A percentile compares a stretch with the other conserved stretches of the same genome.
These are phyloP conservation scores for Neurospora sp. DNA, from an alignment of 495 filamentous ascomycete genomes.

Conservation along the genomic window DNA sequence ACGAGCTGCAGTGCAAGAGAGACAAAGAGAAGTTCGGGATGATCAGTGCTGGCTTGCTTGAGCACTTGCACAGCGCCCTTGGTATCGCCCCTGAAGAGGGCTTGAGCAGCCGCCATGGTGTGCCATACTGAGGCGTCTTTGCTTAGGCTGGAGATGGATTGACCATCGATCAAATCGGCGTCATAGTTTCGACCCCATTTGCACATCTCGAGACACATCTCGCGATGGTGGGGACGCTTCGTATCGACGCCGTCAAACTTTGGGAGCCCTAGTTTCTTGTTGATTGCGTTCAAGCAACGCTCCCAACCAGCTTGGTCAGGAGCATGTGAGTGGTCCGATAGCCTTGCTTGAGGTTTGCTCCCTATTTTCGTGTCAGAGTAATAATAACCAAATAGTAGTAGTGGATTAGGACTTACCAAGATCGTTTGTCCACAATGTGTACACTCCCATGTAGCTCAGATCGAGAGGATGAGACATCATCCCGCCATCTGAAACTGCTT, in stretches of 20 bases:
- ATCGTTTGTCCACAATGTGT: constrained; percentile 68
- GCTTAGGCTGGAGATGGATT: constrained; percentile 41
- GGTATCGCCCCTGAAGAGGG: constrained; percentile 62
- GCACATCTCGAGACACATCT: constrained; percentile 70
- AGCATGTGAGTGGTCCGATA: constrained; percentile 27
- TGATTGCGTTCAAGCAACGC: constrained; percentile 34
- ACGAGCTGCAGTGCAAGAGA: constrained; percentile 44
- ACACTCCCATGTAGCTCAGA: constrained; percentile 76
- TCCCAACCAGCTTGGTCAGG: constrained; percentile 42
- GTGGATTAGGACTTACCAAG: constrained; percentile 39
- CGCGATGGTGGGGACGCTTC: constrained; percentile 58
- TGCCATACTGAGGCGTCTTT: constrained; percentile 51
- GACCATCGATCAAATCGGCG: constrained; percentile 40
- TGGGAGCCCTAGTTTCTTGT: constrained; percentile 30
- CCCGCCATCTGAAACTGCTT: constrained; percentile 51
- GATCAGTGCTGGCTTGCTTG: constrained; percentile 36
- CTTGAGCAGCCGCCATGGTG: constrained; percentile 72
- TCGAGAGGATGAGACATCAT: constrained; percentile 72
- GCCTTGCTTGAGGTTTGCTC: constrained; percentile 28
- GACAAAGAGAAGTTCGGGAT: constrained; percentile 42
- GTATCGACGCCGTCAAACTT: constrained; percentile 46
- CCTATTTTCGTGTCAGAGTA: constrained; percentile 13
- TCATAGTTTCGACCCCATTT: constrained; percentile 53
- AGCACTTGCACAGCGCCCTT: constrained; percentile 45
- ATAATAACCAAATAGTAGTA: neutral